Evolutionary conservation across 371 early-diverging fungal genomes (phyloP), one percentile per base, ranked within the genome.

Genomic region (Mucor piriformis): DNA sequence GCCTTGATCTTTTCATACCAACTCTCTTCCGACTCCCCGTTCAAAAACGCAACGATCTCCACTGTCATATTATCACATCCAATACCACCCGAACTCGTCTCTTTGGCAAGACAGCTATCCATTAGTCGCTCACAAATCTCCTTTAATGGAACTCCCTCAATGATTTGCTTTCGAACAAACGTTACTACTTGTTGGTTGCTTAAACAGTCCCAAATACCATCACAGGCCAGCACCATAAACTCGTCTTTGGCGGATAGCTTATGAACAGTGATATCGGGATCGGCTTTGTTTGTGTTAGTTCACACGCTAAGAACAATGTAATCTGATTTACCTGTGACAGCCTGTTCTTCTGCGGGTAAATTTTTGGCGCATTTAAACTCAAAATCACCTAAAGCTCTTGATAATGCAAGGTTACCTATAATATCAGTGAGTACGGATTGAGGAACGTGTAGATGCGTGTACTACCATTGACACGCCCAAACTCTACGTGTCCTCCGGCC

Each of bases 61-160:
- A 96, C 91, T 0, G 97, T 95, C 99, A 98, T 98, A 79, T 98
- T 98, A 70, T 98, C 99, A 76, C 96, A 96, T 11, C 99, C 99
- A 23, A 96, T 82, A n/a, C 93, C 94, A 44, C 91, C 90, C 48
- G 89, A 67, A 32, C 90, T 92, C 56, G 83, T 84, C 58, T 92
- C 84, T 27, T 83, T 79, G 27, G 96, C 95, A 52, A 97, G 79
- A 73, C 99, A 97, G 50, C 77, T 69, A 50, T 95, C 93, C 95
- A 97, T 95, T 50, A 95, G 64, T 32, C 73, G 73, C 79, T 98
- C 97, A 78, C 93, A 92, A 47, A 93, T 84, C 33, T 76, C 76
- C 48, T 61, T 69, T n/a, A 97, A 77, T 18, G 73, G 57, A 18
- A 73, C 54, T 34, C 79, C 72, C 16, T 87, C 70, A 8, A 83